Evolutionary conservation across 1,284 basidiomycete species (phyloP).

Genomic region (Tilletia walkeri): DNA sequence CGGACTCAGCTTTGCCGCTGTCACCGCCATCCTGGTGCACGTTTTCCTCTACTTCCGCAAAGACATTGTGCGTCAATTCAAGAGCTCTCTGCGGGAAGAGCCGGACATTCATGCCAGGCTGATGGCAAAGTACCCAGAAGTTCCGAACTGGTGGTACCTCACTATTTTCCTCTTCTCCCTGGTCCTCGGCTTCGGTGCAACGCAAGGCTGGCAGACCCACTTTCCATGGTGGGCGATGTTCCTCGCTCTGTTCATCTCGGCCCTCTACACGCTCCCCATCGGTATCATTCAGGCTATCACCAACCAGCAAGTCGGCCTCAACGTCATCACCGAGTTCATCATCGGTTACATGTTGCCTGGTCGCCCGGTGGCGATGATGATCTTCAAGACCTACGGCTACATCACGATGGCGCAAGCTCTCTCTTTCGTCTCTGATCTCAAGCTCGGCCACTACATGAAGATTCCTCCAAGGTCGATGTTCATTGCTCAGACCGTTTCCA

Average conservation of each 20-base stretch:
- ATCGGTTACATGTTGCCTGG: slow-evolving; percentile 75
- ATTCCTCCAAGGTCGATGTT: slow-evolving; percentile 61
- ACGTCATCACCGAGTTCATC: slow-evolving; percentile 72
- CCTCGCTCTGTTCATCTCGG: slow-evolving; percentile 63
- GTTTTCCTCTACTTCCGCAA: slow-evolving; percentile 39
- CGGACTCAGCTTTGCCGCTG: slow-evolving; percentile 70
- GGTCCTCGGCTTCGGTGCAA: slow-evolving; percentile 65
- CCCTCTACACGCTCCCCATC: slow-evolving; percentile 67
- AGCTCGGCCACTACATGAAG: slow-evolving; percentile 63
- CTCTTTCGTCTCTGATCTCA: slow-evolving; percentile 65
- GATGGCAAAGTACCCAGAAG: slow-evolving; percentile 76
- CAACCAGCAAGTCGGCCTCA: slow-evolving; percentile 67
- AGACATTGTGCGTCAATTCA: slow-evolving; percentile 71
- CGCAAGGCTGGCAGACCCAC: slow-evolving; percentile 69
- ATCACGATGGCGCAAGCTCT: slow-evolving; percentile 66
- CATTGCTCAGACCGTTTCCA: slow-evolving; percentile 65
- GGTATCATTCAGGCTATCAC: slow-evolving; percentile 82
- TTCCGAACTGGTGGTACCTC: slow-evolving; percentile 63
- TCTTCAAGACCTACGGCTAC: slow-evolving; percentile 75
- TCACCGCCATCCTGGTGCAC: slow-evolving; percentile 73
- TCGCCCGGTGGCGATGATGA: slow-evolving; percentile 73
- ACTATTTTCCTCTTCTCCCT: slow-evolving; percentile 64
- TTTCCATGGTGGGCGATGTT: slow-evolving; percentile 75
- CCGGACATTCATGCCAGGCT: slow-evolving; percentile 79
- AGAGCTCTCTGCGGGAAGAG: slow-evolving; percentile 67